Base-by-base conservation (phyloP, 2,329 filamentous ascomycete species). In the Fusarium begoniae region DNA sequence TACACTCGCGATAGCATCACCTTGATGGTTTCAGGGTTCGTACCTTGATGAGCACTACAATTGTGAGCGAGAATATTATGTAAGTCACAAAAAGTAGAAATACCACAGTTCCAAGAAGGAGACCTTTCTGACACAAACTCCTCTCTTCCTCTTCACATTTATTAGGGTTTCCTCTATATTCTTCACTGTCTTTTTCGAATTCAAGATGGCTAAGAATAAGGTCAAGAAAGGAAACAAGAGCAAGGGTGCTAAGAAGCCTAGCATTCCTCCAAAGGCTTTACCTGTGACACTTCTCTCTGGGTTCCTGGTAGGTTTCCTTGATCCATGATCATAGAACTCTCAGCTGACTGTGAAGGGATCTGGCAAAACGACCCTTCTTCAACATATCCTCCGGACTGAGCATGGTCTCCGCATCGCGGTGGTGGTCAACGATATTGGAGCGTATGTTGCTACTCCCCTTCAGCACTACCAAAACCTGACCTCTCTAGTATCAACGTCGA, bases 401-500 rank as follows among this genome's bases (percentile, higher is more conserved):
- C 92, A 94, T 80, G 90, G 91, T 2, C 84, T 93, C 14, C 86
- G 88, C 3, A 92, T 94, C 65, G 92, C 91, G 2, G 89, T 94
- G 20, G 91, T 94, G 28, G 91, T 94, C 43, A 94, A 94, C 73
- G 92, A 94, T 68, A 93, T 94, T 82, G 89, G 89, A 69, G 85
- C 86, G 87, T 88, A 56, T 74, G 85, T 81, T 4, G 5, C 1
- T 2, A 14, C 6, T 5, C 2, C 8, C 2, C 6, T 6, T 9
- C 8, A 7, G 2, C 24, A 28, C 1, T 1, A 5, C 6, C 2
- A 20, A 24, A 8, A 2, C 6, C 72, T 71, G 20, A 73, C 32
- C 20, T 18, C 1, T 11, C 32, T 35, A 89, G 88, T 1, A 83
- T 92, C 57, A 93, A 93, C 73, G 89, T 93, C 73, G 90, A 93